Percentiles rank a stretch among this genome's conserved stretches.
Evolutionary conservation across 768 basidiomycete genomes (phyloP).

Genomic region (Trametes cingulata): DNA sequence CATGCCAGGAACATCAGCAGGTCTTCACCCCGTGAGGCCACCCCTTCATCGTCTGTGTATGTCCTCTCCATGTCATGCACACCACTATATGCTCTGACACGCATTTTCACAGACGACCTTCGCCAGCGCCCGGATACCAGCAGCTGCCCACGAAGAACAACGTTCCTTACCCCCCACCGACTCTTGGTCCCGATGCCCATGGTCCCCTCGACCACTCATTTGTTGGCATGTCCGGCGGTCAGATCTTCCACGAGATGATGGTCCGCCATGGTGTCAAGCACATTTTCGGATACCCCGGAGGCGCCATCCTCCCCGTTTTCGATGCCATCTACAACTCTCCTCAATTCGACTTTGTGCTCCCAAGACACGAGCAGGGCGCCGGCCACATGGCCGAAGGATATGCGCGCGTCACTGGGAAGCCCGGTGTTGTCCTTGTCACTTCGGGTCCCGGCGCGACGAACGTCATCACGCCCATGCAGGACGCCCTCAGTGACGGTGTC

Average conservation of each 20-base stretch:
- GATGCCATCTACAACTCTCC: conserved; percentile 97
- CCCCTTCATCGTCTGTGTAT: conserved; percentile 63
- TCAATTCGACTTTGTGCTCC: conserved; percentile 93
- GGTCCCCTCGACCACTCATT: conserved; percentile 77
- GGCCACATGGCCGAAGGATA: conserved; percentile 99
- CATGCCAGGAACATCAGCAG: conserved; percentile 76
- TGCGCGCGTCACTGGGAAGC: conserved; percentile 95
- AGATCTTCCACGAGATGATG: conserved; percentile 99
- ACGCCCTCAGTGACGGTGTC: conserved; percentile 91
- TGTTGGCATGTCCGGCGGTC: conserved; percentile 90
- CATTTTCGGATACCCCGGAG: conserved; percentile 97
- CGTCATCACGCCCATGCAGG: conserved; percentile 97
- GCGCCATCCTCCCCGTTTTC: conserved; percentile 98
- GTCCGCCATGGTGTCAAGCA: conserved; percentile 94
- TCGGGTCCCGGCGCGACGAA: conserved; percentile 98
- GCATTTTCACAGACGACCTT: conserved; percentile 51
- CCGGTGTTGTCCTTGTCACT: conserved; percentile 96
- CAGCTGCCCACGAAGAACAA: conserved; percentile 46
- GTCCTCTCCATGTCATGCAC: conserved; percentile 24
- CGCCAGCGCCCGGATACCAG: conserved; percentile 57
- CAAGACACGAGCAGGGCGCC: conserved; percentile 96
- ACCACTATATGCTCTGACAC: conserved; percentile 10
- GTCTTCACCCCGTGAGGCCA: conserved; percentile 59
- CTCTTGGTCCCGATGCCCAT: conserved; percentile 41
- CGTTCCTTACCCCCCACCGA: conserved; percentile 38